Conservation (phyloP, 2,329 filamentous ascomycete species). For the Microcyclosporella mali region DNA sequence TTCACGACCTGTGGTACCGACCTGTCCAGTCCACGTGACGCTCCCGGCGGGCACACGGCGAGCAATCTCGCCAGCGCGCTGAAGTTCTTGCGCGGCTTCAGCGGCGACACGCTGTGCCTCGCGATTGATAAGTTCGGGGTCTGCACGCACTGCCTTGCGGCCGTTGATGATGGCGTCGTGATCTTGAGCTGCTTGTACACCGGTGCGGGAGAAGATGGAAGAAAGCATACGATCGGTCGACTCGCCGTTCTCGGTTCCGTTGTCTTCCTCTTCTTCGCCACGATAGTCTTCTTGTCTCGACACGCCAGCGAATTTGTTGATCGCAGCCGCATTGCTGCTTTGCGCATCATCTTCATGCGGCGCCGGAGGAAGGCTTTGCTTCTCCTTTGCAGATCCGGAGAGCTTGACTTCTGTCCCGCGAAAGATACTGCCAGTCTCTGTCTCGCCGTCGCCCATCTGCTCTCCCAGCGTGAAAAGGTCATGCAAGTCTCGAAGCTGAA, state of each 20-base stretch:
- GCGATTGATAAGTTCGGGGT: slow-evolving; percentile 69
- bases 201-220: slow-evolving; percentile 78
- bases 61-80: slow-evolving; percentile 66
- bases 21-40: slow-evolving; percentile 87
- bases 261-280: slow-evolving; percentile 25
- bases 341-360: slow-evolving; percentile 25
- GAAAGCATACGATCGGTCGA: slow-evolving; percentile 74
- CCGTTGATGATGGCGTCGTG: slow-evolving; percentile 87
- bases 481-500: slow-evolving; percentile 82
- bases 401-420: slow-evolving; percentile 75
- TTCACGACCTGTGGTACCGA: slow-evolving; percentile 69
- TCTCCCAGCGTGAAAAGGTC: slow-evolving; percentile 80
- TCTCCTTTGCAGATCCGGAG: slow-evolving; percentile 30
- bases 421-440: slow-evolving; percentile 81
- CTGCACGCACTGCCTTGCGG: slow-evolving; percentile 59
- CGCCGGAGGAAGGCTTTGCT: slow-evolving; percentile 24
- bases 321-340: slow-evolving; percentile 12
- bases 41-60: slow-evolving; percentile 70
- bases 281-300: slow-evolving; percentile 41
- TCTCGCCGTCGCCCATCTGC: slow-evolving; percentile 55
- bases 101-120: slow-evolving; percentile 77
- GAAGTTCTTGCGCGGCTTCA: slow-evolving; percentile 69
- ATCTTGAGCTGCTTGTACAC: slow-evolving; percentile 84
- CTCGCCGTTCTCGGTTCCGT: slow-evolving; percentile 19
- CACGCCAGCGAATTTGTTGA: slow-evolving; percentile 36